These are phyloP conservation scores for Paramarasmius palmivorus DNA, from an alignment of 1,284 basidiomycete genomes.

Conservation along the genomic window DNA sequence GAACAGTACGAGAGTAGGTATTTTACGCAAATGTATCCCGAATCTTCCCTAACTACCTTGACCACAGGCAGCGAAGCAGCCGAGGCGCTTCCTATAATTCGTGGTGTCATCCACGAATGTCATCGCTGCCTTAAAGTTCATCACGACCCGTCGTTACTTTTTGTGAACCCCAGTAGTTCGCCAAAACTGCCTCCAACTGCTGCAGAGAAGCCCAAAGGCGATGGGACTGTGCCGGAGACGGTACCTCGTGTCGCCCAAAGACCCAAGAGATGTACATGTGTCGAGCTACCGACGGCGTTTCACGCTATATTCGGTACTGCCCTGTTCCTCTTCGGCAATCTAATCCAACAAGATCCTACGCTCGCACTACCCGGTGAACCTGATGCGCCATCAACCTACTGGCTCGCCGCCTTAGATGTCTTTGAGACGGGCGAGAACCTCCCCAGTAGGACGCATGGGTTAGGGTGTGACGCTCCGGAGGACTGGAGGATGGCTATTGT, in stretches of 20 bases:
- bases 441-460: conserved; percentile 44
- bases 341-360: conserved; percentile 50
- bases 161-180: conserved; percentile 24
- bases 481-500: conserved; percentile 69
- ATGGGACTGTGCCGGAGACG: conserved; percentile 27
- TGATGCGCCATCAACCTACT: conserved; percentile 49
- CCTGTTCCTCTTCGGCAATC: conserved; percentile 60
- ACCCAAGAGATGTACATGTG: conserved; percentile 29
- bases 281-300: conserved; percentile 60
- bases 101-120: conserved; percentile 66
- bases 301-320: conserved; percentile 65
- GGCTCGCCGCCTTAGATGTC: conserved; percentile 64
- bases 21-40: no score
- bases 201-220: conserved; percentile 28
- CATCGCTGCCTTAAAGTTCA: conserved; percentile 55
- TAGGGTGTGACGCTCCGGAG: conserved; percentile 35
- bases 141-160: conserved; percentile 56
- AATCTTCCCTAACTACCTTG: no score
- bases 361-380: conserved; percentile 57
- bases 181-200: conserved; percentile 28
- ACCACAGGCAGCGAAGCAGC: conserved; percentile 43
- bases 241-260: neutral
- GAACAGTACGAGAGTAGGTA: conserved; percentile 62
- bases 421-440: conserved; percentile 66
- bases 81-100: conserved; percentile 53